A percentile compares a stretch with the other conserved stretches of the same genome.
Evolutionary conservation across 352 stramenopile species (phyloP).

Genomic region (Pythium insidiosum): DNA sequence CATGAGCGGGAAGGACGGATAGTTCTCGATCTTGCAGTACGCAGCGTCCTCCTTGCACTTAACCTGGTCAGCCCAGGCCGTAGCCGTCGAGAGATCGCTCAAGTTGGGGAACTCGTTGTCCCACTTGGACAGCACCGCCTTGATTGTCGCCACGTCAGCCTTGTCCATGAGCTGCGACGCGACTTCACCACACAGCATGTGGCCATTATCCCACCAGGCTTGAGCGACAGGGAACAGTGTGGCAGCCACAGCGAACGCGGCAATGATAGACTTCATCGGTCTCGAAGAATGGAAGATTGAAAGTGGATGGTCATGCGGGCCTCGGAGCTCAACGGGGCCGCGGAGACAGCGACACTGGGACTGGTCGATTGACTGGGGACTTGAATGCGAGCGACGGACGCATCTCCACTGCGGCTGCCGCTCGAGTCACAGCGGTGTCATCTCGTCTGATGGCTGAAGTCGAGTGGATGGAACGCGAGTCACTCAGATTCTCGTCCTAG

Average conservation of each 20-base stretch:
- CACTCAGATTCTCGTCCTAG: no score
- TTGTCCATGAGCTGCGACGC: slow-evolving; percentile 18
- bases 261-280: slow-evolving; percentile 5
- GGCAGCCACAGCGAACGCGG: slow-evolving; percentile 4
- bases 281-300: slow-evolving; percentile 5
- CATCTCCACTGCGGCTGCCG: no score
- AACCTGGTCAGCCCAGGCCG: slow-evolving; percentile 26
- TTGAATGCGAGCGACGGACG: no score
- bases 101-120: slow-evolving; percentile 23
- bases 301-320: no score
- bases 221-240: slow-evolving; percentile 2
- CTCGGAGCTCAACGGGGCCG: no score
- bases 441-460: no score
- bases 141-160: slow-evolving; percentile 14
- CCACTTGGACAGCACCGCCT: slow-evolving; percentile 17
- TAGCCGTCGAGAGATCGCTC: slow-evolving; percentile 15
- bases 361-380: no score
- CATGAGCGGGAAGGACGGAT: slow-evolving; percentile 40
- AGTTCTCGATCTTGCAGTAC: slow-evolving; percentile 6
- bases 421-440: no score
- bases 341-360: no score
- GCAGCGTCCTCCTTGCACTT: slow-evolving; percentile 18
- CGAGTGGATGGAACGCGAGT: no score
- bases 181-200: slow-evolving; percentile 25
- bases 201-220: slow-evolving; percentile 26